Conservation (phyloP, 148 eudicot species). For the Rhododendron vialii region DNA sequence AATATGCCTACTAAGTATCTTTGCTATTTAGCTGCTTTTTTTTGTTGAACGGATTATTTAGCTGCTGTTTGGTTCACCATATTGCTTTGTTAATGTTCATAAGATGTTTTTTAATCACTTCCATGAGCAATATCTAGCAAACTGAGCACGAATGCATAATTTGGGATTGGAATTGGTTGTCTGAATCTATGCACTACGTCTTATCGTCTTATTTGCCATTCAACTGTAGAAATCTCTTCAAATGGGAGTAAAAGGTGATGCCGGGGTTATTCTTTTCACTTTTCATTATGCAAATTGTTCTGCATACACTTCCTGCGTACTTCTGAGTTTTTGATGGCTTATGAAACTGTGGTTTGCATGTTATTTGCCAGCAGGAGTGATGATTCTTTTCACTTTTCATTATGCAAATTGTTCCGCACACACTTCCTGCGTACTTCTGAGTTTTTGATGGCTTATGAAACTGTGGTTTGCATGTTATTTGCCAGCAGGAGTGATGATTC, state of each 20-base stretch:
- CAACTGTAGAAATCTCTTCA: neutral
- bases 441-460: neutral
- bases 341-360: conserved; percentile 13
- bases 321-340: neutral
- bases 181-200: neutral
- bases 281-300: neutral
- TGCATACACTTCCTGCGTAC: neutral
- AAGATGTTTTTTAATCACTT: neutral
- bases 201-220: neutral
- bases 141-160: neutral
- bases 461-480: conserved; percentile 18
- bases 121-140: neutral
- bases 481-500: conserved; percentile 53
- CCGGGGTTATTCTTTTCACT: neutral
- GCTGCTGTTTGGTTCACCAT: neutral
- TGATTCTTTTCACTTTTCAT: conserved; percentile 10
- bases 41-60: neutral
- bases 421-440: neutral
- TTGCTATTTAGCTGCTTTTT: neutral
- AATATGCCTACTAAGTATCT: neutral
- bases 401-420: neutral
- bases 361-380: conserved; percentile 50
- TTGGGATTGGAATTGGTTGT: neutral
- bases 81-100: neutral
- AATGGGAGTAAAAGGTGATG: neutral